A percentile compares a stretch with the other conserved stretches of the same genome.
Conservation (phyloP, 2,329 filamentous ascomycete genomes). For the Penicillium sp. region DNA sequence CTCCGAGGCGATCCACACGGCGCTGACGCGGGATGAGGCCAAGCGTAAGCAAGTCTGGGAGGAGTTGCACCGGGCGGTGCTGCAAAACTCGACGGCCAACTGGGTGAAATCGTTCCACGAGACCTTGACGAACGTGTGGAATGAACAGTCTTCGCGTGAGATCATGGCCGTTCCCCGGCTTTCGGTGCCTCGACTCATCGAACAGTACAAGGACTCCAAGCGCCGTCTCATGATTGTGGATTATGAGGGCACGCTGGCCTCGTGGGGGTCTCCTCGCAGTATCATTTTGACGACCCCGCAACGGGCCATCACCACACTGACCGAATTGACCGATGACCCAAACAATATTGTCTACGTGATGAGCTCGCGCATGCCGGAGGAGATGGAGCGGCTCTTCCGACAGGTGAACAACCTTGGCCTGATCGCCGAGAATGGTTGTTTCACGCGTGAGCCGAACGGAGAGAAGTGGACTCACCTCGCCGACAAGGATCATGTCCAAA, state of each 20-base stretch:
- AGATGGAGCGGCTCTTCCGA: conserved; percentile 80
- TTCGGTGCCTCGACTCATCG: conserved; percentile 58
- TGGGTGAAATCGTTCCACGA: conserved; percentile 76
- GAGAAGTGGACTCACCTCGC: conserved; percentile 73
- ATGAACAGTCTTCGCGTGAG: conserved; percentile 78
- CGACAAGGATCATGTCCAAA: conserved; percentile 60
- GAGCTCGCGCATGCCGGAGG: conserved; percentile 80
- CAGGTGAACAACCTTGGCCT: conserved; percentile 77
- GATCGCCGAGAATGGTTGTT: conserved; percentile 93
- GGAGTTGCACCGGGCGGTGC: conserved; percentile 65
- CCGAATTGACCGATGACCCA: conserved; percentile 71
- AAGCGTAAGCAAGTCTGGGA: conserved; percentile 72
- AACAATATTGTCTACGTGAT: conserved; percentile 88
- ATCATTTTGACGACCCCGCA: conserved; percentile 83
- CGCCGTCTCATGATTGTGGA: conserved; percentile 82
- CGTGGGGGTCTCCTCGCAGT: conserved; percentile 75
- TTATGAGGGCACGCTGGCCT: conserved; percentile 87
- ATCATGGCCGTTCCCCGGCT: conserved; percentile 82
- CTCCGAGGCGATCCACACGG: conserved; percentile 75
- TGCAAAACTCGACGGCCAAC: conserved; percentile 73
- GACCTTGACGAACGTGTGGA: conserved; percentile 67
- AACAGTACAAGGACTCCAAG: conserved; percentile 60
- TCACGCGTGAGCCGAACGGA: conserved; percentile 65
- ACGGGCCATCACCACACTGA: conserved; percentile 74
- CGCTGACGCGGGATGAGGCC: conserved; percentile 69